phyloP scores from a whole-genome alignment of 352 stramenopile genomes.

The Pelagophyceae sp. region DNA sequence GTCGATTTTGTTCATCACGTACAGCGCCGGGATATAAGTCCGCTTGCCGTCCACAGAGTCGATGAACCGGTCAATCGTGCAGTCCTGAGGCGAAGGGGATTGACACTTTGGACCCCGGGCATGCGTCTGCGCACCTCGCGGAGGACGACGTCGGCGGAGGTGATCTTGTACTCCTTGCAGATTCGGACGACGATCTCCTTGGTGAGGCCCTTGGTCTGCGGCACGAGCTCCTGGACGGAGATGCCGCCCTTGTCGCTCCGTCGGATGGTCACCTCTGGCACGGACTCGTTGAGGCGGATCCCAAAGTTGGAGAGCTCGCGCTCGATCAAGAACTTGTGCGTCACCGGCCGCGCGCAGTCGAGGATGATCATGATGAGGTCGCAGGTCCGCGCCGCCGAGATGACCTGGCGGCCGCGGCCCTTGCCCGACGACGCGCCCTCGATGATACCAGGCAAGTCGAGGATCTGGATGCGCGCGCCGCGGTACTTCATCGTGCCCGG shows the following conservation, averaged over 20 bases:
- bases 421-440: slow-evolving; percentile 95
- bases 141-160: slow-evolving; percentile 93
- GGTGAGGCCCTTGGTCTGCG: slow-evolving; percentile 73
- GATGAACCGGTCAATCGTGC: slow-evolving; percentile 92
- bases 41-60: slow-evolving; percentile 96
- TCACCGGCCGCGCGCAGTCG: slow-evolving; percentile 93
- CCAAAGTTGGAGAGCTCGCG: slow-evolving; percentile 95
- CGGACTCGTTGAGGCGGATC: slow-evolving; percentile 89
- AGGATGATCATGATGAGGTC: slow-evolving; percentile 99
- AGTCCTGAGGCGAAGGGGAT: no score
- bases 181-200: slow-evolving; percentile 41
- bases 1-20: slow-evolving; percentile 99
- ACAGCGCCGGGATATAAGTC: slow-evolving; percentile 97
- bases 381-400: slow-evolving; percentile 92
- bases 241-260: slow-evolving; percentile 83
- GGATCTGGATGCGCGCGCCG: slow-evolving; percentile 89
- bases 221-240: slow-evolving; percentile 64
- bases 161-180: slow-evolving; percentile 86
- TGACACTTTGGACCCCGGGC: no score
- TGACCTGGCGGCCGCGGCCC: slow-evolving; percentile 93
- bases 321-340: slow-evolving; percentile 95
- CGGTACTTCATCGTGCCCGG: slow-evolving; percentile 83
- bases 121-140: no score
- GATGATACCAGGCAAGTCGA: slow-evolving; percentile 99
- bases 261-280: slow-evolving; percentile 81